These are phyloP conservation scores for Conticribra guillardii DNA, from an alignment of 108 stramenopile species.

Conservation along the genomic window DNA sequence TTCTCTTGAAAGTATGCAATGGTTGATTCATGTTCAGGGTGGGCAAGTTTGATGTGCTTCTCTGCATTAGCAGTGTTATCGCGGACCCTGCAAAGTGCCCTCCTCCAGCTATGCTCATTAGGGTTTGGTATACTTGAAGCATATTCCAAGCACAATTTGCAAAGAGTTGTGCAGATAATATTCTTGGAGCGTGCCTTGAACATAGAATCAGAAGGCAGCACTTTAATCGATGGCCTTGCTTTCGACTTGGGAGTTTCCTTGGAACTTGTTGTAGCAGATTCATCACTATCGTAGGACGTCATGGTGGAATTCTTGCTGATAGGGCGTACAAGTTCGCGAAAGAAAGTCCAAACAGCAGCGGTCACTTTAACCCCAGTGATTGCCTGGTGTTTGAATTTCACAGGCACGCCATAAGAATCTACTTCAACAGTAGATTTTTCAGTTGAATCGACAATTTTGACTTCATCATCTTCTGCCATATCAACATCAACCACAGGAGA, in stretches of 20 bases:
- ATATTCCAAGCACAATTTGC: background rate
- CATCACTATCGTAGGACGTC: background rate
- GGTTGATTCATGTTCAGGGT: background rate
- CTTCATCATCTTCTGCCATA: too few species aligned
- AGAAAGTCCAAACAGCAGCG: background rate
- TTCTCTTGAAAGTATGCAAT: background rate
- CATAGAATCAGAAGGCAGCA: background rate
- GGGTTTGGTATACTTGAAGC: background rate
- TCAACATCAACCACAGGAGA: too few species aligned
- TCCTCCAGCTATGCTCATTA: background rate
- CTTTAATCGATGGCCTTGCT: background rate
- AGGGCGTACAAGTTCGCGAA: background rate
- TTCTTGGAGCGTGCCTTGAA: background rate
- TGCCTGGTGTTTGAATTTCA: too few species aligned
- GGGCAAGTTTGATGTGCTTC: background rate
- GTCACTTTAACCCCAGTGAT: too few species aligned
- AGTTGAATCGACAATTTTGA: too few species aligned
- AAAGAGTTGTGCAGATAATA: too few species aligned
- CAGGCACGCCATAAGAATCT: too few species aligned
- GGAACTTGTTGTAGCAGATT: background rate
- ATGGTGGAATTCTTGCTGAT: background rate
- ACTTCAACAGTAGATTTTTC: too few species aligned
- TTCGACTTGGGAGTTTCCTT: background rate
- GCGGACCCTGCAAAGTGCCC: background rate
- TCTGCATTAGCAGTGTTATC: background rate